Percentiles rank a stretch among this genome's conserved stretches.
Conservation (phyloP, 176 grass and related monocot species). For the Zoysia pacifica region DNA sequence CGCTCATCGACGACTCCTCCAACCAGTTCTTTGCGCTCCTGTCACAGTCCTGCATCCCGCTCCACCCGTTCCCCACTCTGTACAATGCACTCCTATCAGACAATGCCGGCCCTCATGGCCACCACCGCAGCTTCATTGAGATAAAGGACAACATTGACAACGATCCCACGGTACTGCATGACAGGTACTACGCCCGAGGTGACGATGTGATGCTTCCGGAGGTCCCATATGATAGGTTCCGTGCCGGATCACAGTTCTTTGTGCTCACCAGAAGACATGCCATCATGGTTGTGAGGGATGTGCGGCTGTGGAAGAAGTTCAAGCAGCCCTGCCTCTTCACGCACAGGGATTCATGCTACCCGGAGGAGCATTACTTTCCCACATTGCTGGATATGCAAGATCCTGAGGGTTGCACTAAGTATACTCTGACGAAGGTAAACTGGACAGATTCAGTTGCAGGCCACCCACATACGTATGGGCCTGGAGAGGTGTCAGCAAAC, state of each 20-base stretch:
- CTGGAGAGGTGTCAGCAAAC: slow-evolving; percentile 51
- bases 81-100: slow-evolving; percentile 63
- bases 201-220: slow-evolving; percentile 80
- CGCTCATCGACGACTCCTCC: slow-evolving; percentile 60
- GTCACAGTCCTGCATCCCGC: slow-evolving; percentile 87
- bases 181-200: slow-evolving; percentile 90
- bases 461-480: slow-evolving; percentile 70
- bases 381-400: slow-evolving; percentile 95
- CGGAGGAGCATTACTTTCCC: slow-evolving; percentile 95
- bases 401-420: slow-evolving; percentile 68
- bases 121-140: slow-evolving; percentile 90
- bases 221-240: slow-evolving; percentile 74
- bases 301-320: slow-evolving; percentile 96
- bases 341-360: slow-evolving; percentile 70
- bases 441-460: slow-evolving; percentile 85
- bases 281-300: slow-evolving; percentile 81
- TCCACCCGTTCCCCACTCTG: slow-evolving; percentile 70
- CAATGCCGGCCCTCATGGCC: slow-evolving; percentile 49
- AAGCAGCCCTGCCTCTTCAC: slow-evolving; percentile 71
- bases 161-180: slow-evolving; percentile 54
- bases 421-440: slow-evolving; percentile 89
- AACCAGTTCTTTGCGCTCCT: slow-evolving; percentile 84
- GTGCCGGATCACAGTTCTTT: slow-evolving; percentile 90
- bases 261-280: slow-evolving; percentile 75
- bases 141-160: slow-evolving; percentile 73